Base-by-base conservation (phyloP, 1,139 yeast species). In the Geotrichum siamense region DNA sequence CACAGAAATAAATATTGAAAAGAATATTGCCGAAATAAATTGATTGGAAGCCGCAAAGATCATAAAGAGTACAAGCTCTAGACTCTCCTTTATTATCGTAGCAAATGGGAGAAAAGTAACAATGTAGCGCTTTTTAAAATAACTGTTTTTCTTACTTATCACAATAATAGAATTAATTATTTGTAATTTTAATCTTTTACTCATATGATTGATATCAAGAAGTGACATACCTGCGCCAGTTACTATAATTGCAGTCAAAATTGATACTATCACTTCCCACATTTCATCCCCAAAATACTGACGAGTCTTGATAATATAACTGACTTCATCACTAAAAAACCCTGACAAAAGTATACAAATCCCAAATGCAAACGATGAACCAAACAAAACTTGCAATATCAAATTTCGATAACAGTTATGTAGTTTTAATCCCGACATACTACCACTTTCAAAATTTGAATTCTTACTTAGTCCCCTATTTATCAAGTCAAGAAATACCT, bases 251-350 rank as follows among this genome's bases (percentile, higher is more conserved):
- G 93, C 76, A 5, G 95, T 87, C 49, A 86, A 66, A 50, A 87
- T 70, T 54, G 93, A 84, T 62, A 87, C 87, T 9, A 79, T 66
- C 38, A 95, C 96, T 67, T 87, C 96, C 96, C 96, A 87, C 38
- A 85, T 62, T 56, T 93, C 75, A 61, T 87, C 96, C 1, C 96
- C 78, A 45, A 73, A 69, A 21, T 89, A 78, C 82, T 93, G 85
- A 48, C 84, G 74, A 65, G 87, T 91, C 48, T 76, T 77, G 30
- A 93, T 89, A 44, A 84, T 68, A 42, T 81, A 65, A 60, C 85
- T 85, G 68, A 87, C 87, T 31, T 82, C 76, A 48, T 76, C 72
- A 41, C 87, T 77, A 63, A 87, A 83, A 21, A 79, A 72, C 30
- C 79, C 76, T 40, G 96, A 96, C 38, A 87, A 75, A 6, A 78